Evolutionary conservation across 176 grass and related monocot genomes (phyloP), one percentile per base, ranked within the genome.

Genomic region (Hordeum marinum): DNA sequence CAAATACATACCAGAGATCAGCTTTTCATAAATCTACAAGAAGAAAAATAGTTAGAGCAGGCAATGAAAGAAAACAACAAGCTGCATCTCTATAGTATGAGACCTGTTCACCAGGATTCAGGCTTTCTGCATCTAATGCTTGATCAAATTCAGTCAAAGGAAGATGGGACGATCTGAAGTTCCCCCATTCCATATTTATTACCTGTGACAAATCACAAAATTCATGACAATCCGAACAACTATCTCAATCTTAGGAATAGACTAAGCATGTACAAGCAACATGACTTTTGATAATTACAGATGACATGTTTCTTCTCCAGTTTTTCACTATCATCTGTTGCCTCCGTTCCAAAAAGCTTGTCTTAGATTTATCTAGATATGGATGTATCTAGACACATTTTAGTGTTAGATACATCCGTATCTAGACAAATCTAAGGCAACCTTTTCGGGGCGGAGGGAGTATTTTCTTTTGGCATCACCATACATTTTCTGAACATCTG

Each of bases 1-100:
- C 82, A 97, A 87, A 82, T 97, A 97, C 94, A 97, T 92, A 35
- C 94, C 94, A 46, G 94, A 97, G 71, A 97, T 94, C 82, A 97
- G 86, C 77, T 97, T 97, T 67, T 97, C 94, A 79, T 84, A 94
- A 76, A 97, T 92, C 94, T 96, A 61, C 15, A 68, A 48, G 86
- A 52, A 48, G 6, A 72, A 61, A 40, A 58, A 67, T 26, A 27
- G 75, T 67, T 41, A 14, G 68, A n/a, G 39, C 55, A 41, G 41
- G 46, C 11, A 60, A 58, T 32, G 15, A 76, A 62, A 31, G 2
- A 88, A 68, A 26, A 58, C 11, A 63, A 17, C 10, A 83, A 68
- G 20, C 32, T 46, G 72, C 39, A 57, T 9, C 14, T n/a, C 40
- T 80, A 66, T 31, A 1, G 10, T 48, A 34, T 54, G 61, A 80